These are phyloP conservation scores for Pistacia integerrima DNA, from an alignment of 345 rosid species.

Conservation along the genomic window DNA sequence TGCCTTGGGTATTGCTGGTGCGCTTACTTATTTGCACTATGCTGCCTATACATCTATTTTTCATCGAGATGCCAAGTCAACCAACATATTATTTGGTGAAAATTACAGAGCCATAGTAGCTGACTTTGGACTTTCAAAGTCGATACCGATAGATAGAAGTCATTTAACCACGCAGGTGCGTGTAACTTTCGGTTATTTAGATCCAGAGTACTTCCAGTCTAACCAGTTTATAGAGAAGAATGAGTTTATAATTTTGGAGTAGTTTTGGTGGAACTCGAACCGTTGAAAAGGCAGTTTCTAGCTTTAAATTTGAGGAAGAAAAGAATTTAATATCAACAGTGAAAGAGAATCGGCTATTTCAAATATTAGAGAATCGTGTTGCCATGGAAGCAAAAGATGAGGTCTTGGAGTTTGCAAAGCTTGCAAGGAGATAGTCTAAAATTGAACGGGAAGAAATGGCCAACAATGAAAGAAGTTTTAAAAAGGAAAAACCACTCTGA, in stretches of 20 bases:
- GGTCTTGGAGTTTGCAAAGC: constrained; percentile 2
- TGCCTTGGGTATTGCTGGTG: constrained; percentile 25
- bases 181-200: too few species aligned
- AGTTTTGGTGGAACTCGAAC: too few species aligned
- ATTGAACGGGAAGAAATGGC: constrained; percentile 23
- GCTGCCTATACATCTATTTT: constrained; percentile 19
- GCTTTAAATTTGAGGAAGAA: too few species aligned
- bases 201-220: too few species aligned
- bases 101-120: constrained; percentile 22
- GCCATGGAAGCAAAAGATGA: constrained; percentile 9
- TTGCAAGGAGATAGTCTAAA: constrained; percentile 20
- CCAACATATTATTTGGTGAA: constrained; percentile 28
- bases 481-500: too few species aligned
- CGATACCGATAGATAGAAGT: background rate
- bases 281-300: too few species aligned
- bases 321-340: too few species aligned
- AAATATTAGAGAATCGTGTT: background rate
- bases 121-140: constrained; percentile 25
- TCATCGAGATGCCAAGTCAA: constrained; percentile 24
- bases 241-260: too few species aligned
- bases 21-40: constrained; percentile 20
- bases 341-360: too few species aligned
- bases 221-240: too few species aligned
- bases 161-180: too few species aligned
- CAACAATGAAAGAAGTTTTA: constrained; percentile 16